Evolutionary conservation across 345 rosid species (phyloP), one percentile per base, ranked within the genome.

Genomic region (Kernera saxatilis): DNA sequence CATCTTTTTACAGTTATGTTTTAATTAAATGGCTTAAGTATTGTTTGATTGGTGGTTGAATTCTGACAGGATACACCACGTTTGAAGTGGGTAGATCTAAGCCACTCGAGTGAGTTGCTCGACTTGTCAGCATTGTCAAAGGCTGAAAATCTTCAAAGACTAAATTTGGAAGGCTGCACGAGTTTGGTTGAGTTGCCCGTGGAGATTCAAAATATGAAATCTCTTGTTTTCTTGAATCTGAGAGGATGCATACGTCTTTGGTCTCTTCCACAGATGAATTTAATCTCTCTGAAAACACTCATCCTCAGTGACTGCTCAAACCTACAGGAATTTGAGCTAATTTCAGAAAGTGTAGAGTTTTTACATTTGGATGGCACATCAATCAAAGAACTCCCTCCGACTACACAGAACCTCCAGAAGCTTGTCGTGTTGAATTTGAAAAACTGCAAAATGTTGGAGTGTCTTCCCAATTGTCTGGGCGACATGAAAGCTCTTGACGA

Each of bases 251-350:
- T 6, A 22, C 39, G 50, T 6, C 66, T 73, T 0, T 1, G 2
- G 5, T 41, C 29, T 32, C 66, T 65, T 14, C 7, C 7, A 0
- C 21, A 15, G 3, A 9, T 57, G 13, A 14, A 49, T 13, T 25
- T n/a, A n/a, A 15, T 1, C 3, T 77, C 40, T 10, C 43, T 63
- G 8, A 48, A 41, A 54, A 50, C 63, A 57, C 69, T 58, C 48
- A 61, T 13, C 59, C 73, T 46, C n/a, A 78, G 21, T 19, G 9
- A 29, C 2, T 83, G 84, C 74, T 27, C 14, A 25, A 66, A 18
- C 9, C 12, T 79, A 7, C 30, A 17, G 12, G 56, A 62, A 3
- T 64, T 79, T 46, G 74, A 64, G 8, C 18, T 52, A 18, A 60
- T 74, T 13, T 17, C 62, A 3, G 18, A 59, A 0, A 50, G 61